Conservation (phyloP, 2,329 filamentous ascomycete species). For the Beauveria sp. region DNA sequence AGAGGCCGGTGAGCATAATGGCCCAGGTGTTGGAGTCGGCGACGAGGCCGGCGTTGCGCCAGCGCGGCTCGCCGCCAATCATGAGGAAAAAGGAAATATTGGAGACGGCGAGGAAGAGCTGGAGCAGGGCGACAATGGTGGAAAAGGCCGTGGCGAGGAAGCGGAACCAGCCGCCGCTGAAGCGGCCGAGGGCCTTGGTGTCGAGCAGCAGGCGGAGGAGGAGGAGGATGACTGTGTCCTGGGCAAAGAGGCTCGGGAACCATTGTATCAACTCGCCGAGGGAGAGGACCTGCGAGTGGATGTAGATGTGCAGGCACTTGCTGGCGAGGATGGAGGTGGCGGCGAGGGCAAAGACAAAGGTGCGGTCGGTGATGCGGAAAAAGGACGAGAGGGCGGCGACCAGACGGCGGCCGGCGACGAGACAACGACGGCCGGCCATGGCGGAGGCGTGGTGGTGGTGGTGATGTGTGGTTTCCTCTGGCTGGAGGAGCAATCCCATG, state of each 20-base stretch:
- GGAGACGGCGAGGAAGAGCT: constrained; percentile 17
- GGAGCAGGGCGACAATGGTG: neutral
- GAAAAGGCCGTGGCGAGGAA: constrained; percentile 3
- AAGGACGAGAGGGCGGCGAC: neutral
- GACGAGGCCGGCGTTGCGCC: constrained; percentile 25
- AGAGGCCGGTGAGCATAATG: constrained; percentile 23
- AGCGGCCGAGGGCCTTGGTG: neutral
- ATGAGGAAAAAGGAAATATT: constrained; percentile 21
- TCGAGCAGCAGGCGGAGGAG: constrained; percentile 11
- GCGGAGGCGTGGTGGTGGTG: neutral
- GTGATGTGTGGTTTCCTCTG: neutral
- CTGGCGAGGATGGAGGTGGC: constrained; percentile 7
- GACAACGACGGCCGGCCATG: constrained; percentile 3
- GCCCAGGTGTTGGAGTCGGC: constrained; percentile 23
- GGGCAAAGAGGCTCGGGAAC: constrained; percentile 9
- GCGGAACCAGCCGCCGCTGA: constrained; percentile 7
- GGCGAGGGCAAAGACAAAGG: constrained; percentile 10
- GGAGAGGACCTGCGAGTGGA: constrained; percentile 9
- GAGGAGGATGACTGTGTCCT: constrained; percentile 9
- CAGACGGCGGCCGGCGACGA: neutral
- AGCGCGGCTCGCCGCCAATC: constrained; percentile 27
- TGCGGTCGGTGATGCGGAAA: constrained; percentile 9
- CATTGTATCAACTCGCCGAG: constrained; percentile 4
- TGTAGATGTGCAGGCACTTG: constrained; percentile 12
- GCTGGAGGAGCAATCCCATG: constrained; percentile 4